A percentile compares a stretch with the other conserved stretches of the same genome.
phyloP scores from a whole-genome alignment of 1,139 yeast species.

The Yamadazyma songkhlaensis region DNA sequence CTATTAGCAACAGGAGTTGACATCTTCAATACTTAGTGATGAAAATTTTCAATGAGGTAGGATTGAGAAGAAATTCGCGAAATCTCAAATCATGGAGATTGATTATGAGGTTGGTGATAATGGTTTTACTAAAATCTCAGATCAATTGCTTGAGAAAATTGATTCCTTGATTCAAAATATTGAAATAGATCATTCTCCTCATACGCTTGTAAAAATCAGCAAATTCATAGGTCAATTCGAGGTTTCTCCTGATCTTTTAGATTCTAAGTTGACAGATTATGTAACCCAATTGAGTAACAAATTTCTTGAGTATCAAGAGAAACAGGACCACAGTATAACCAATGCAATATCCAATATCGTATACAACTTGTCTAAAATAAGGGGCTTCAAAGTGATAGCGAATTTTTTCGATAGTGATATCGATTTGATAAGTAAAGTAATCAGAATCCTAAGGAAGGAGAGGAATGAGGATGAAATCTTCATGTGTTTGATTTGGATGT shows the following conservation, averaged over 20 bases:
- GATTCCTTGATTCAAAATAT: neutral
- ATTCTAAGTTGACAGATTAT: conserved; percentile 32
- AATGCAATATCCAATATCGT: conserved; percentile 30
- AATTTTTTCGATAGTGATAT: conserved; percentile 62
- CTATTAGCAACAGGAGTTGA: conserved; percentile 7
- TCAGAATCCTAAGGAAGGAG: conserved; percentile 17
- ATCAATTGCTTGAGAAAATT: conserved; percentile 8
- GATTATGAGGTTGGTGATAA: conserved; percentile 4
- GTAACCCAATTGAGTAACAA: conserved; percentile 25
- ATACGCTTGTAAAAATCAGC: conserved; percentile 1
- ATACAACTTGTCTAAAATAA: conserved; percentile 60
- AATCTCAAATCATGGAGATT: conserved; percentile 1
- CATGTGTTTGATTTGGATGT: conserved; percentile 68
- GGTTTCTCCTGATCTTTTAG: conserved; percentile 53
- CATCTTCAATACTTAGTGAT: conserved; percentile 9
- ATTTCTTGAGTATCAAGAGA: conserved; percentile 19
- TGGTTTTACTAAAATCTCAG: conserved; percentile 6
- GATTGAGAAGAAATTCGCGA: conserved; percentile 1
- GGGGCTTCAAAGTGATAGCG: conserved; percentile 61
- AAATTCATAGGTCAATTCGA: conserved; percentile 45
- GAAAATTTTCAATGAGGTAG: conserved; percentile 7
- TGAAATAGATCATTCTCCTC: conserved; percentile 4
- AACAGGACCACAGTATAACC: conserved; percentile 1
- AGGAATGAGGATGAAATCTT: conserved; percentile 56
- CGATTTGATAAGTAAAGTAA: conserved; percentile 38